Percentiles rank a stretch among this genome's conserved stretches.
Evolutionary conservation across 2,329 filamentous ascomycete species (phyloP).

Genomic region (Fusarium brachygibbosum): DNA sequence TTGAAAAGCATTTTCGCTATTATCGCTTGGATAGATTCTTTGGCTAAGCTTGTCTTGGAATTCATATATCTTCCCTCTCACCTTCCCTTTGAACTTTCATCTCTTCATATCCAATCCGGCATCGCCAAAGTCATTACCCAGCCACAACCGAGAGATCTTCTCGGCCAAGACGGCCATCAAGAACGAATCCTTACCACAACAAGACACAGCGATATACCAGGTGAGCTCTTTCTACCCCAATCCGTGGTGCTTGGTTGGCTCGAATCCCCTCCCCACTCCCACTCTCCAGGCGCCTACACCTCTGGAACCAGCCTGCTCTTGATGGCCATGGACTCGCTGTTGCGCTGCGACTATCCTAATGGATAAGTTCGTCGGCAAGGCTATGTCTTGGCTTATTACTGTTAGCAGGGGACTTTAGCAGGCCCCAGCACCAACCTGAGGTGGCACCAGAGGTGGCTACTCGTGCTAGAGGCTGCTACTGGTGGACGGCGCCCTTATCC

Average conservation of each 20-base stretch:
- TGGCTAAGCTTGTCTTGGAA: neutral
- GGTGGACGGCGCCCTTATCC: conserved; percentile 37
- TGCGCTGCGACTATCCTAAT: conserved; percentile 16
- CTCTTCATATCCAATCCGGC: conserved; percentile 22
- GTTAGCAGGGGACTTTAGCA: conserved; percentile 34
- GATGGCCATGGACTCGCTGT: conserved; percentile 24
- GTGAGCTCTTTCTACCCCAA: conserved; percentile 33
- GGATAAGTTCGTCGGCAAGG: conserved; percentile 35
- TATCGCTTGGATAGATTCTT: neutral
- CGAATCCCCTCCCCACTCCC: conserved; percentile 35
- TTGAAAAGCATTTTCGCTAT: conserved; percentile 2
- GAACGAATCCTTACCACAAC: conserved; percentile 31
- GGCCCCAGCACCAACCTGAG: conserved; percentile 31
- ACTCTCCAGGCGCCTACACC: conserved; percentile 32
- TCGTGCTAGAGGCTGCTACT: conserved; percentile 20
- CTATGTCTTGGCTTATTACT: conserved; percentile 43
- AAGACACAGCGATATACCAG: conserved; percentile 25
- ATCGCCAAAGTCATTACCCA: conserved; percentile 31
- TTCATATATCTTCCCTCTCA: neutral
- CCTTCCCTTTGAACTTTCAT: neutral
- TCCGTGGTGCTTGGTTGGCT: conserved; percentile 37
- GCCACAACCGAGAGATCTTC: conserved; percentile 38
- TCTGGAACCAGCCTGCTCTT: conserved; percentile 14
- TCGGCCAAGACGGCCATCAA: conserved; percentile 21
- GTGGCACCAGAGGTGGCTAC: conserved; percentile 40